Conservation (phyloP, 2,329 filamentous ascomycete species). For the Monosporascus sp. region DNA sequence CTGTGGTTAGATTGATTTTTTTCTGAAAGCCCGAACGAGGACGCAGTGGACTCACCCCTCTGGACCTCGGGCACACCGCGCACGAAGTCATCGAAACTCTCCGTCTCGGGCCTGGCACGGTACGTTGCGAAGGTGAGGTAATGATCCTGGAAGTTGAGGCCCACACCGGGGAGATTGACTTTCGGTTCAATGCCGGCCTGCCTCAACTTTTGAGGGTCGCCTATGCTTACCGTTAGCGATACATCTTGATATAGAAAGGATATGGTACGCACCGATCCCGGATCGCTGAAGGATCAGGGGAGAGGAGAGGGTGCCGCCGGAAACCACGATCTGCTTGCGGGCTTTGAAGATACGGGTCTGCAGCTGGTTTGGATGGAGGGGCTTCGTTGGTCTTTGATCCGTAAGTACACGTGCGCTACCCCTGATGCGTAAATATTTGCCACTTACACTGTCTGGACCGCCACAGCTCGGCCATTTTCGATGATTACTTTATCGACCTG, state of each 20-base stretch:
- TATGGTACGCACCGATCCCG: conserved; percentile 48
- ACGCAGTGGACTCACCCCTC: conserved; percentile 39
- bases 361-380: conserved; percentile 49
- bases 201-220: conserved; percentile 66
- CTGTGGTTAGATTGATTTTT: conserved; percentile 5
- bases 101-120: conserved; percentile 67
- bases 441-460: conserved; percentile 56
- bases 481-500: conserved; percentile 62
- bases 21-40: neutral
- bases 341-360: conserved; percentile 55
- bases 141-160: conserved; percentile 73
- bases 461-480: conserved; percentile 66
- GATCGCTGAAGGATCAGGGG: conserved; percentile 71
- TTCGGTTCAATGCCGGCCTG: conserved; percentile 62
- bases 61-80: conserved; percentile 68
- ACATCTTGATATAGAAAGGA: neutral
- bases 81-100: conserved; percentile 76
- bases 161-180: conserved; percentile 67
- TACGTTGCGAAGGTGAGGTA: conserved; percentile 67
- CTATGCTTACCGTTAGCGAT: conserved; percentile 7
- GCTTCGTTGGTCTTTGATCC: conserved; percentile 52
- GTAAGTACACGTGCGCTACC: conserved; percentile 5
- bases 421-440: neutral
- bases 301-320: conserved; percentile 66
- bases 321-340: conserved; percentile 69